These are phyloP conservation scores for Symmetrospora coprosmae DNA, from an alignment of 768 basidiomycete genomes.

Conservation along the genomic window DNA sequence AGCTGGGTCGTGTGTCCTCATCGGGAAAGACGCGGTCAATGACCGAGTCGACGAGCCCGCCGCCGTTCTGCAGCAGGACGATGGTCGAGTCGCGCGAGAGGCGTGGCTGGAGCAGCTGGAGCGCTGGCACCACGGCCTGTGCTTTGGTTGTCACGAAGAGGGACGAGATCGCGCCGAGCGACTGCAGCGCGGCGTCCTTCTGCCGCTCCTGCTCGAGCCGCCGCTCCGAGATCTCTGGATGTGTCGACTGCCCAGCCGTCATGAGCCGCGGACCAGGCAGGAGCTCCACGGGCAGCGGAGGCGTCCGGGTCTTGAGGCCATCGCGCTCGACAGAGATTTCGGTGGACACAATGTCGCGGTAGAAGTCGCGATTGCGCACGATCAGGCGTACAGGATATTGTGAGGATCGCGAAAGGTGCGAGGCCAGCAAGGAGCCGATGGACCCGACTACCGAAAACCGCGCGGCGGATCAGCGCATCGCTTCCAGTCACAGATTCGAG, in stretches of 20 bases:
- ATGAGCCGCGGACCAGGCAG: neutral
- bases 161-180: constrained; percentile 47
- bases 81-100: constrained; percentile 59
- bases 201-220: neutral
- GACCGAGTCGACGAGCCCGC: constrained; percentile 76
- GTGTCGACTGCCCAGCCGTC: neutral
- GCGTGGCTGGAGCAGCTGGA: constrained; percentile 51
- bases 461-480: no score
- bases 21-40: constrained; percentile 56
- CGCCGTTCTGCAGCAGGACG: constrained; percentile 85
- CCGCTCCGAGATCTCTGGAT: neutral
- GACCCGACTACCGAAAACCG: constrained; percentile 23
- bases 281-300: neutral
- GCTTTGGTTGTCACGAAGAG: constrained; percentile 75
- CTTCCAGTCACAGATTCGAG: no score
- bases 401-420: neutral
- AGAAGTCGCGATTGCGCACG: neutral
- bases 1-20: constrained; percentile 51
- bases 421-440: constrained; percentile 15
- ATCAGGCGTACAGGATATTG: neutral
- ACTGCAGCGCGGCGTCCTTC: neutral
- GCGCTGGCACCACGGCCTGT: constrained; percentile 47
- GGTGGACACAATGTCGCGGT: neutral
- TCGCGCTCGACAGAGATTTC: constrained; percentile 17
- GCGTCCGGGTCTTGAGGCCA: neutral